phyloP scores from a whole-genome alignment of 192 early-diverging fungal genomes.

The Allomyces macrogynus region DNA sequence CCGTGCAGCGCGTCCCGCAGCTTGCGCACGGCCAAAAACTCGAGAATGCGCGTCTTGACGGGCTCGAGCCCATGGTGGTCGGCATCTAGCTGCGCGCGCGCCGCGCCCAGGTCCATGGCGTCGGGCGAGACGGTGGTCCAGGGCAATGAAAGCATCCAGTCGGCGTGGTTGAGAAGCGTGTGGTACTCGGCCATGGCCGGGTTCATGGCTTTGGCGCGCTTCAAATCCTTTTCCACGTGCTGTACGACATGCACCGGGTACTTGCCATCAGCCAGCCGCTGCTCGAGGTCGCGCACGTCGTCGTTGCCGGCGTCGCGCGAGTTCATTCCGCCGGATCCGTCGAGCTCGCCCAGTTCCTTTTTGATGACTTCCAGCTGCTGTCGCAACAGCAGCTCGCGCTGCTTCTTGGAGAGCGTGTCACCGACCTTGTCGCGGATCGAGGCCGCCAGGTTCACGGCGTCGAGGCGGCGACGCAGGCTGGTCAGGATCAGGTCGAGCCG shows the following conservation, averaged over 20 bases:
- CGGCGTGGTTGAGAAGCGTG: conserved; percentile 55
- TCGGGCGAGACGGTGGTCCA: conserved; percentile 42
- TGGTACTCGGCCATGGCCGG: conserved; percentile 56
- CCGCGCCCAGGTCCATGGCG: conserved; percentile 40
- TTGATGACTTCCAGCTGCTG: conserved; percentile 68
- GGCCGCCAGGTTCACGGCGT: conserved; percentile 60
- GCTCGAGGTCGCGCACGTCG: conserved; percentile 36
- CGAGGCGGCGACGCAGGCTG: not conserved
- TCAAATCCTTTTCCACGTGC: conserved; percentile 39
- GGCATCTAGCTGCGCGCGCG: conserved; percentile 43
- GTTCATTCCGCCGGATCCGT: conserved; percentile 10
- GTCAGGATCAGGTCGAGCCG: not conserved
- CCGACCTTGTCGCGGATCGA: conserved; percentile 50
- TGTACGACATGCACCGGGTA: conserved; percentile 39
- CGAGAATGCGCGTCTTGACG: conserved; percentile 61
- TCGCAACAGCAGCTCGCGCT: conserved; percentile 54
- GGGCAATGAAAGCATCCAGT: conserved; percentile 54
- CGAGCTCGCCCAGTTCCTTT: conserved; percentile 50
- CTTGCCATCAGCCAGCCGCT: conserved; percentile 29
- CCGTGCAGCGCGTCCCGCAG: conserved; percentile 47
- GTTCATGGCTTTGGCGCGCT: conserved; percentile 44
- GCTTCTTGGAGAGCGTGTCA: conserved; percentile 54
- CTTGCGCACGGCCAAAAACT: conserved; percentile 66
- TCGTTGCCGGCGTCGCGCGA: conserved; percentile 27
- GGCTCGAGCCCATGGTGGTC: conserved; percentile 67